Conservation (phyloP, 148 eudicot species). For the Chenopodium berlandieri region DNA sequence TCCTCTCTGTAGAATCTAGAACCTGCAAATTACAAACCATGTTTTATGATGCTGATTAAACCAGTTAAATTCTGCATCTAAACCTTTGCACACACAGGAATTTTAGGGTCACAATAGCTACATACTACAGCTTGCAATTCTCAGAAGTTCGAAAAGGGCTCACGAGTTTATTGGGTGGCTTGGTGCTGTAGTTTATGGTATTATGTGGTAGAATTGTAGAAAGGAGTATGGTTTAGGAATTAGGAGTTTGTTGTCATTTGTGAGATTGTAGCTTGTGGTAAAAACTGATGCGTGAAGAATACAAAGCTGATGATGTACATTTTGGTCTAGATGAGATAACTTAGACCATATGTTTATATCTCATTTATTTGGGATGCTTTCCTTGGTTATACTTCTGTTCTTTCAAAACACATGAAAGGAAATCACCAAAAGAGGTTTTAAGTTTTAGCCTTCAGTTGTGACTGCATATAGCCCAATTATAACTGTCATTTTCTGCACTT, state of each 20-base stretch:
- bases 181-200: neutral
- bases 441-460: neutral
- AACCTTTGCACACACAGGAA: neutral
- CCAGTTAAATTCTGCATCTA: neutral
- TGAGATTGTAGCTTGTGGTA: neutral
- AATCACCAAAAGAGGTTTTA: neutral
- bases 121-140: neutral
- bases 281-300: neutral
- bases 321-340: neutral
- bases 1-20: neutral
- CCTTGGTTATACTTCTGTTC: neutral
- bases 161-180: neutral
- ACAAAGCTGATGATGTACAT: neutral
- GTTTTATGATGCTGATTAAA: neutral
- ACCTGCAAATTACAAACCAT: neutral
- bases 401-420: neutral
- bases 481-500: slow-evolving; percentile 32
- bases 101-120: neutral
- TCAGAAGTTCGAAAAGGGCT: neutral
- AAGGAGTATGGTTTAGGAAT: neutral
- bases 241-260: neutral
- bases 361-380: neutral
- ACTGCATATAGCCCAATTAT: neutral
- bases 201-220: neutral
- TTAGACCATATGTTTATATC: neutral